These are phyloP conservation scores for Coix lacrymajobi DNA, from an alignment of 176 grass and related monocot species.

Conservation along the genomic window DNA sequence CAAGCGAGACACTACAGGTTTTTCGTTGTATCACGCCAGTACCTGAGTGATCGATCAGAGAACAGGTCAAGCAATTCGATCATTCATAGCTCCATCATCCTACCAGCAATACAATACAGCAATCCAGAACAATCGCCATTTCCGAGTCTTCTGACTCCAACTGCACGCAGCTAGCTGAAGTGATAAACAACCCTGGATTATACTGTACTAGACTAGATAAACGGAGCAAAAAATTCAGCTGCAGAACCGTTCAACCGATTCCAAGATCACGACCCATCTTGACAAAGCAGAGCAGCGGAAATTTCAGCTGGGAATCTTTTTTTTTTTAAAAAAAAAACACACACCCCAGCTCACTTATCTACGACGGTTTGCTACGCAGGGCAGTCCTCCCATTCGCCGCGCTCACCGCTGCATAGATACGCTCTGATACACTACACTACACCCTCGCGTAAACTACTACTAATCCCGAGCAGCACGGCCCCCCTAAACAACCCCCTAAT, in stretches of 20 bases:
- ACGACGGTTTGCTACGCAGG: background rate
- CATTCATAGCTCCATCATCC: background rate
- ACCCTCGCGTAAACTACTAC: background rate
- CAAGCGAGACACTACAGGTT: background rate
- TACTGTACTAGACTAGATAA: too few species aligned
- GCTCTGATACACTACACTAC: background rate
- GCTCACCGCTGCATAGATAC: background rate
- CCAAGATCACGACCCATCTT: background rate
- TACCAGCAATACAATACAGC: background rate
- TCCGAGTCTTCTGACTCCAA: background rate
- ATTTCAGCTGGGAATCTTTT: background rate
- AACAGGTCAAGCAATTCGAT: background rate
- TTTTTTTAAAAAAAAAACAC: too few species aligned
- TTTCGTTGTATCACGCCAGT: background rate
- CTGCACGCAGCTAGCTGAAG: background rate
- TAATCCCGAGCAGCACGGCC: background rate
- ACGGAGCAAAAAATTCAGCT: background rate
- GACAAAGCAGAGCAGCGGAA: background rate
- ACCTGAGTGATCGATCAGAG: background rate
- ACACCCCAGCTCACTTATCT: background rate
- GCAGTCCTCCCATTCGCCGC: background rate
- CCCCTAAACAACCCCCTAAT: too few species aligned
- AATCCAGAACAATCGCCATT: background rate
- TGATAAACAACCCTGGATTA: too few species aligned
- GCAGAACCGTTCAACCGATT: conserved; percentile 12